These are phyloP conservation scores for Hypericum perforatum DNA, from an alignment of 345 rosid genomes.

Conservation along the genomic window DNA sequence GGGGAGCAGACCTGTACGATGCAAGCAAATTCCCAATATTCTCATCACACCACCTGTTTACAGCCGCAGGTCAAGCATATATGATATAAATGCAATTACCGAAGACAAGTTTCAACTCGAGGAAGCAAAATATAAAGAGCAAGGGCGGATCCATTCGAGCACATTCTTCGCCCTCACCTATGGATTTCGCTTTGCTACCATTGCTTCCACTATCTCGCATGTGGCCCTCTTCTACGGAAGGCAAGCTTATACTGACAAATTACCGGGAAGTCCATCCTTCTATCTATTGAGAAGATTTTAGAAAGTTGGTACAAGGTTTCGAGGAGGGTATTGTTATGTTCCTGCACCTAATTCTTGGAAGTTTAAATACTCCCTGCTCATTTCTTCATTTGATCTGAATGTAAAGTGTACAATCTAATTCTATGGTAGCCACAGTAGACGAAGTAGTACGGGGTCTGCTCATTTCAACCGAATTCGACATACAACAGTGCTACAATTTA, in stretches of 20 bases:
- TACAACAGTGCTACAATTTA: no score
- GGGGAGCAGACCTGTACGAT: slow-evolving; percentile 54
- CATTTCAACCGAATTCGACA: no score
- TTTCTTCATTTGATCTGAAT: no score
- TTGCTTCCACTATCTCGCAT: slow-evolving; percentile 76
- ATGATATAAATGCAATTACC: slow-evolving; percentile 55
- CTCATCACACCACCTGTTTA: slow-evolving; percentile 74
- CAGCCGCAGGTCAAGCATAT: slow-evolving; percentile 44
- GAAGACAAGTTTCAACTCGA: slow-evolving; percentile 70
- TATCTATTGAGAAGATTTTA: no score
- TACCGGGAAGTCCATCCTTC: no score
- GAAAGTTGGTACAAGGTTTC: no score
- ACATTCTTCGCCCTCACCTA: slow-evolving; percentile 68
- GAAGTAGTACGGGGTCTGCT: no score
- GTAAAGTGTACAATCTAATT: no score
- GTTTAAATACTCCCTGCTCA: no score
- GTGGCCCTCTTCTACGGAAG: slow-evolving; percentile 86
- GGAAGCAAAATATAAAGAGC: slow-evolving; percentile 38
- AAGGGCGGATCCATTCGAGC: slow-evolving; percentile 79
- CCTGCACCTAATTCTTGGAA: no score
- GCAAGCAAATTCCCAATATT: slow-evolving; percentile 69
- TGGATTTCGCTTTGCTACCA: slow-evolving; percentile 83
- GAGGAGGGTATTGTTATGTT: no score
- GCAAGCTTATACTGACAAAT: slow-evolving; percentile 19
- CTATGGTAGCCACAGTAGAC: no score